Conservation (phyloP, 768 basidiomycete genomes). For the Mycena latifolia region DNA sequence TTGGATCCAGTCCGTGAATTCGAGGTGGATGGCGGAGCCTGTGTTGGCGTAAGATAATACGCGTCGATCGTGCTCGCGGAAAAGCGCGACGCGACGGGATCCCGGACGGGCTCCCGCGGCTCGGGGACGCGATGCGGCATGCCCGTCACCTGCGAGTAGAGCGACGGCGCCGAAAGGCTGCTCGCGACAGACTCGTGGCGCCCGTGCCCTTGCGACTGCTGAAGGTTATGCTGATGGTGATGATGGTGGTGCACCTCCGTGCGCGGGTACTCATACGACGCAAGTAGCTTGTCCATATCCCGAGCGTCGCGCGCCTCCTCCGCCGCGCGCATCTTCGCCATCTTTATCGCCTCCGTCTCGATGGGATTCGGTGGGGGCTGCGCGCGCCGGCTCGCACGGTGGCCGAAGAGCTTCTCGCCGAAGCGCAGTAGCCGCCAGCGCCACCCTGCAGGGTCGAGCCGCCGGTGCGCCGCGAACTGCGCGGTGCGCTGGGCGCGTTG, state of each 20-base stretch:
- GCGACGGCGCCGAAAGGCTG: slow-evolving; percentile 57
- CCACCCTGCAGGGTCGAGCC: slow-evolving; percentile 59
- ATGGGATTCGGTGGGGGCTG: too few relatives aligned
- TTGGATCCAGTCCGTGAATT: slow-evolving; percentile 50
- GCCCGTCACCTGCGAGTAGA: slow-evolving; percentile 74
- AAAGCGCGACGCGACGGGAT: slow-evolving; percentile 55
- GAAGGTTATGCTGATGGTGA: slow-evolving; percentile 40
- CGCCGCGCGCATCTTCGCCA: slow-evolving; percentile 56
- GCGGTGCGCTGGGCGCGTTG: slow-evolving; percentile 62
- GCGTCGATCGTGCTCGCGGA: slow-evolving; percentile 56
- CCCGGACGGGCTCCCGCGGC: slow-evolving; percentile 62
- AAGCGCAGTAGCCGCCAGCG: slow-evolving; percentile 57
- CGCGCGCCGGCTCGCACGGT: slow-evolving; percentile 37
- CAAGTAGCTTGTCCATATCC: slow-evolving; percentile 57
- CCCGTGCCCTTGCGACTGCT: slow-evolving; percentile 24
- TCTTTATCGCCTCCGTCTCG: slow-evolving; percentile 54
- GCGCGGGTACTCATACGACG: slow-evolving; percentile 45
- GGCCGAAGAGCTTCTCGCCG: slow-evolving; percentile 61
- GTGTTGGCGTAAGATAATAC: slow-evolving; percentile 35
- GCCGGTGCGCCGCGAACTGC: slow-evolving; percentile 55
- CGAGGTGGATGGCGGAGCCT: slow-evolving; percentile 35
- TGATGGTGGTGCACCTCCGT: slow-evolving; percentile 40
- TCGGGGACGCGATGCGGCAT: slow-evolving; percentile 68
- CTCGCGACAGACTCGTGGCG: slow-evolving; percentile 40
- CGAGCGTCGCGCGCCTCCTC: slow-evolving; percentile 40